phyloP scores from a whole-genome alignment of 306 rosid genomes.

The Ochetophila trinervis region DNA sequence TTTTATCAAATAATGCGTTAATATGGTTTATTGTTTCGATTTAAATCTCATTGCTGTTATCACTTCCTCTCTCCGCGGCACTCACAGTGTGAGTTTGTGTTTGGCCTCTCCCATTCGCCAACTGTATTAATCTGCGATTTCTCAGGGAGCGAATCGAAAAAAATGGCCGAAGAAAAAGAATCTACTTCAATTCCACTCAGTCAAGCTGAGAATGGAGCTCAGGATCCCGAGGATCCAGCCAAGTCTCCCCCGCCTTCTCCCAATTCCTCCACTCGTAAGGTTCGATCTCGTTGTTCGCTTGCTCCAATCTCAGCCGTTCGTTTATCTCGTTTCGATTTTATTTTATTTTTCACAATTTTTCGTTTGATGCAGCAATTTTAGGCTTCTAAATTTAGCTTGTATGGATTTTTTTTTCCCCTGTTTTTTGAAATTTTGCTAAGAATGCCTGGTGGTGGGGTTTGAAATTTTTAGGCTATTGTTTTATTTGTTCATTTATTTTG shows the following conservation, averaged over 20 bases:
- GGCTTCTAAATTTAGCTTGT: neutral
- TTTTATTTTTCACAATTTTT: neutral
- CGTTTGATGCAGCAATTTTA: neutral
- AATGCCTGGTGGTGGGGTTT: neutral
- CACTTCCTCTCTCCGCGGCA: too few species aligned
- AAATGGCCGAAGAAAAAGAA: slow-evolving; percentile 81
- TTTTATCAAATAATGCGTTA: too few species aligned
- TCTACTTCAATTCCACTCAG: slow-evolving; percentile 80
- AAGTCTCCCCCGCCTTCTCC: slow-evolving; percentile 74
- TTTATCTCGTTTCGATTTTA: neutral
- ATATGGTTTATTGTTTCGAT: too few species aligned
- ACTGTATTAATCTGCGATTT: neutral
- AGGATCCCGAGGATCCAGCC: slow-evolving; percentile 87
- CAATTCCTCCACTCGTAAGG: slow-evolving; percentile 88
- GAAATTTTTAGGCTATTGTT: neutral
- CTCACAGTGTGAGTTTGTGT: too few species aligned
- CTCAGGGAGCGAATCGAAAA: neutral
- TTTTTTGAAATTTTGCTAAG: neutral
- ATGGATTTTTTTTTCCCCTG: slow-evolving; percentile 21
- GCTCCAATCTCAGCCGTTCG: slow-evolving; percentile 6
- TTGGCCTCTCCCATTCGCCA: too few species aligned
- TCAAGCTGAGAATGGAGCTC: slow-evolving; percentile 63
- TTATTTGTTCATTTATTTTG: too few species aligned
- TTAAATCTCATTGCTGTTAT: too few species aligned
- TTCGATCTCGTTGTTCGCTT: slow-evolving; percentile 9